A percentile compares a stretch with the other conserved stretches of the same genome.
phyloP scores from a whole-genome alignment of 1,284 basidiomycete species.

The Cryptococcus sp. region DNA sequence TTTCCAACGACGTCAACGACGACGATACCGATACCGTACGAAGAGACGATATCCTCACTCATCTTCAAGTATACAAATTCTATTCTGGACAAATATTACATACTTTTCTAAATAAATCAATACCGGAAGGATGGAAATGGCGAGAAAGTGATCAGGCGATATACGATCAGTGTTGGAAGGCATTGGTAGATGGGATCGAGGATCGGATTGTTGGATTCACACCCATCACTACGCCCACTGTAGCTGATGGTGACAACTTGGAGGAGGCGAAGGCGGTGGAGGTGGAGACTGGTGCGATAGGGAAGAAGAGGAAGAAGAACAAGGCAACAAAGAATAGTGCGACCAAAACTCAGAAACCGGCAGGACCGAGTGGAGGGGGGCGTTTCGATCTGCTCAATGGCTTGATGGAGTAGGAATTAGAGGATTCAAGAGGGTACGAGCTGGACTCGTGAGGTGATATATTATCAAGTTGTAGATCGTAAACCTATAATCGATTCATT shows the following conservation, averaged over 20 bases:
- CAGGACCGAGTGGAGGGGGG: too few species aligned
- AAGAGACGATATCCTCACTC: conserved; percentile 15
- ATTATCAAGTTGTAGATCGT: too few species aligned
- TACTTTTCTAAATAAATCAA: conserved; percentile 44
- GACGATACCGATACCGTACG: not conserved
- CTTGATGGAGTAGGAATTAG: conserved; percentile 3
- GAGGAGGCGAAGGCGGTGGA: conserved; percentile 33
- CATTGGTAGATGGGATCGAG: conserved; percentile 22
- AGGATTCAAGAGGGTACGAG: too few species aligned
- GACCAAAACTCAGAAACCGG: not conserved
- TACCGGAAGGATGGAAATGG: conserved; percentile 53
- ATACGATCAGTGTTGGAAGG: conserved; percentile 54
- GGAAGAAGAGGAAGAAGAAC: conserved; percentile 3
- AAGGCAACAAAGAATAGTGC: not conserved
- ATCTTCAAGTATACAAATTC: conserved; percentile 34
- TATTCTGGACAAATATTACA: conserved; percentile 34
- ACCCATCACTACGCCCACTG: not conserved
- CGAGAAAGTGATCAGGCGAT: conserved; percentile 8
- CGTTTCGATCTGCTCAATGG: conserved; percentile 2
- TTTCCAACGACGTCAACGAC: conserved; percentile 2
- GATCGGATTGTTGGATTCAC: conserved; percentile 9
- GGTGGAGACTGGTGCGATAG: conserved; percentile 46
- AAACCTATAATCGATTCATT: too few species aligned
- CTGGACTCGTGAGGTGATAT: too few species aligned
- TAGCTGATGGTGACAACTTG: conserved; percentile 40